A percentile compares a stretch with the other conserved stretches of the same genome.
Evolutionary conservation across 768 basidiomycete species (phyloP).

Genomic region (Mycena alexandri): DNA sequence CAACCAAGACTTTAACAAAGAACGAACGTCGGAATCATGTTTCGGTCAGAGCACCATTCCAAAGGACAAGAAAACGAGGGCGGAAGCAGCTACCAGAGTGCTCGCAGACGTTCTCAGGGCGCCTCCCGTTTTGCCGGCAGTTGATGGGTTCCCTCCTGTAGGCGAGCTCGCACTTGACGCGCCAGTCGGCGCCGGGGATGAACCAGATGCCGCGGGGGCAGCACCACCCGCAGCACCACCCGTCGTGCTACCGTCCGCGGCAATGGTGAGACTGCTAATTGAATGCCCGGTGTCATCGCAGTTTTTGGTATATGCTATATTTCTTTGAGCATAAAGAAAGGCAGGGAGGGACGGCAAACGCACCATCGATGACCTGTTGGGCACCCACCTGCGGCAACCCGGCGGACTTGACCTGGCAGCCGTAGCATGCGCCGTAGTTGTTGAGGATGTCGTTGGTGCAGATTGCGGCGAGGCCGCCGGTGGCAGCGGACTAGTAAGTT

Average conservation of each 20-base stretch:
- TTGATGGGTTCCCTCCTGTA: no score
- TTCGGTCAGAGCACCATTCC: not conserved
- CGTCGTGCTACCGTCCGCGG: not conserved
- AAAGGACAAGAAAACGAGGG: not conserved
- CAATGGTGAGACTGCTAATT: not conserved
- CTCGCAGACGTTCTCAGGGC: not conserved
- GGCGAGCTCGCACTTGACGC: not conserved
- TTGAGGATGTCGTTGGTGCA: slow-evolving; percentile 17
- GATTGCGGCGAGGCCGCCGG: not conserved
- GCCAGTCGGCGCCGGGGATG: not conserved
- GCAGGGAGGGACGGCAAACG: not conserved
- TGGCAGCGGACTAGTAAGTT: not conserved
- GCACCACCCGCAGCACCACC: not conserved
- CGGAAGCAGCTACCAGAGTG: not conserved
- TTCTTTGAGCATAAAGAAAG: not conserved
- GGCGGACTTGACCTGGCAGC: slow-evolving; percentile 4
- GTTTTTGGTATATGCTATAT: not conserved
- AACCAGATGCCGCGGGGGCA: not conserved
- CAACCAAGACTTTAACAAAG: no score
- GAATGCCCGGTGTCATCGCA: slow-evolving; percentile 9
- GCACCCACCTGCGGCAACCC: not conserved
- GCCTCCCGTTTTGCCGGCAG: not conserved
- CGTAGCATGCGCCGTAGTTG: slow-evolving; percentile 17
- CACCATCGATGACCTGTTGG: slow-evolving; percentile 11
- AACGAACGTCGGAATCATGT: no score